Percentiles rank a stretch among this genome's conserved stretches.
Conservation (phyloP, 208 protist species). For the Tritrichomonas musculus region DNA sequence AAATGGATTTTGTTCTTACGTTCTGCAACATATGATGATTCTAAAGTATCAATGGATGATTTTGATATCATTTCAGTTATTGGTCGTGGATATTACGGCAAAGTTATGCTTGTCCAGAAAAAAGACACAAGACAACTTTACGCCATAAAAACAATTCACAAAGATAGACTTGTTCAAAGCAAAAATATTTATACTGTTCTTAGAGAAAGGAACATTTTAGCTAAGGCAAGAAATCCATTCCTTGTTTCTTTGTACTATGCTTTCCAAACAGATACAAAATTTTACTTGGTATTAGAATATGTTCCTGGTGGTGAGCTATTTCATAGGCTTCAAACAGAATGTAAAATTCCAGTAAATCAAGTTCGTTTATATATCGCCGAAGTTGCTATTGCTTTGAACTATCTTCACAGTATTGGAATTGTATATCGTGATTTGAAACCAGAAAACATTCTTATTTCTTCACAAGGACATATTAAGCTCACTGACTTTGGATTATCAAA, state of each 20-base stretch:
- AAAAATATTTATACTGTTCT: background rate
- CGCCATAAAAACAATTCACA: background rate
- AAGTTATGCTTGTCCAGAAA: background rate
- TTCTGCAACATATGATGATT: background rate
- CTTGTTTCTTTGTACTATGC: background rate
- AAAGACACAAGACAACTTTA: background rate
- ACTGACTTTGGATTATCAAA: no score
- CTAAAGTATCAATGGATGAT: background rate
- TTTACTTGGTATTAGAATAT: background rate
- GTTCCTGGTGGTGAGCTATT: no score
- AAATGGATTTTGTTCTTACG: background rate
- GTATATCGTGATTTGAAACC: slow-evolving; percentile 12
- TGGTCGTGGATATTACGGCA: background rate
- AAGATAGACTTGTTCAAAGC: background rate
- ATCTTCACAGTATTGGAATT: background rate
- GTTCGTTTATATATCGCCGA: background rate
- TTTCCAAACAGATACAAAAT: background rate
- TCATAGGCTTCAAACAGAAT: no score
- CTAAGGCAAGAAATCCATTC: background rate
- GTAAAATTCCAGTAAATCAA: background rate
- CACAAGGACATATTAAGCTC: slow-evolving; percentile 29
- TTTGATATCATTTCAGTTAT: background rate
- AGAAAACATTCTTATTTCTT: background rate
- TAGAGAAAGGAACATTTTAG: background rate
- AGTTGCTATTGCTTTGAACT: background rate